phyloP scores from a whole-genome alignment of 352 stramenopile genomes.

The Aphanomyces invadans region DNA sequence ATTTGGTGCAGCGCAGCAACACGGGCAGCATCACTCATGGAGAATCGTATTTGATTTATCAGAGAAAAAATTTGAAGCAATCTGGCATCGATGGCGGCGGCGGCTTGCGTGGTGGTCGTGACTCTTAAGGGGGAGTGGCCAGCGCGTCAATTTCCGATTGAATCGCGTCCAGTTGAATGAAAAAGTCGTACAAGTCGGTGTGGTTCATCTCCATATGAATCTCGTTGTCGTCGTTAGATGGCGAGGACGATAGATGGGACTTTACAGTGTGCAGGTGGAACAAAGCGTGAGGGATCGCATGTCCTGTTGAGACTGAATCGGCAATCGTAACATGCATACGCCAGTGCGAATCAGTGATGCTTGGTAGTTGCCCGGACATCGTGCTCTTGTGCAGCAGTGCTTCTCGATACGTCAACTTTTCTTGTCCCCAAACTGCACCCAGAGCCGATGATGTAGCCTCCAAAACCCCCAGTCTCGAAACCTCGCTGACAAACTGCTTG shows the following conservation, averaged over 20 bases:
- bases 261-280: not conserved
- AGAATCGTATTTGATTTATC: not conserved
- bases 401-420: not conserved
- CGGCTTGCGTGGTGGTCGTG: not conserved
- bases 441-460: not conserved
- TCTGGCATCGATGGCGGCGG: not conserved
- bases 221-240: not conserved
- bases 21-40: not conserved
- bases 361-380: not conserved
- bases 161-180: slow-evolving; percentile 21
- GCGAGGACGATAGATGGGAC: not conserved
- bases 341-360: slow-evolving; percentile 1
- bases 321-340: slow-evolving; percentile 15
- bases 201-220: slow-evolving; percentile 19
- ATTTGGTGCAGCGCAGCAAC: not conserved
- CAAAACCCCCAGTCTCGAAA: not conserved
- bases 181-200: not conserved
- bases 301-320: not conserved
- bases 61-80: not conserved
- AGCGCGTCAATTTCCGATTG: slow-evolving; percentile 11
- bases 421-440: not conserved
- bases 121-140: not conserved
- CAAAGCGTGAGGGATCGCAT: not conserved
- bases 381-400: not conserved
- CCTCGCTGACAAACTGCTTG: not conserved